Conservation (phyloP, 2,329 filamentous ascomycete species). For the Nemania serpens region DNA sequence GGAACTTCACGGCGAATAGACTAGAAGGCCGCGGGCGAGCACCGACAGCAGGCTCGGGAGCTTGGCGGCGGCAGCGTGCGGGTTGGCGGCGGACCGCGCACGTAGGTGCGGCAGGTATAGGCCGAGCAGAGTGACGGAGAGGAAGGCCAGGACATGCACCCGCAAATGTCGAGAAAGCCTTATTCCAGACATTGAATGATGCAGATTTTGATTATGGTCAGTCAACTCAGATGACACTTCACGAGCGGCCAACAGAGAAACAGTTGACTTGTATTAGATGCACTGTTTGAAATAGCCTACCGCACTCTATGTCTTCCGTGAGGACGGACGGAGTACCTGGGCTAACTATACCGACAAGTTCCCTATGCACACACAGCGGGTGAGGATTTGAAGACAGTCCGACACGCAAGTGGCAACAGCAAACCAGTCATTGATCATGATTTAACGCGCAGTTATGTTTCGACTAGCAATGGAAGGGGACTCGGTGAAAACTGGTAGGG, state of each 20-base stretch:
- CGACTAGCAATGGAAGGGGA: conserved; percentile 28
- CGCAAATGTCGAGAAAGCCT: conserved; percentile 19
- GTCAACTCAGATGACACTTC: conserved; percentile 10
- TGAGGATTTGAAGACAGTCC: conserved; percentile 18
- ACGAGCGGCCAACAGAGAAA: conserved; percentile 4
- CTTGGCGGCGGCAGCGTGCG: too few species aligned
- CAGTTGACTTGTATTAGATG: conserved; percentile 29
- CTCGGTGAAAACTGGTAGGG: conserved; percentile 23
- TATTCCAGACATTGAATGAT: conserved; percentile 19
- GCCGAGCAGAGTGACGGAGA: conserved; percentile 43
- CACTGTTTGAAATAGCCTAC: conserved; percentile 20
- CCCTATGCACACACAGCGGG: conserved; percentile 24
- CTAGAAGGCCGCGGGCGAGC: too few species aligned
- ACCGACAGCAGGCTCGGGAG: too few species aligned
- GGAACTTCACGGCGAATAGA: too few species aligned
- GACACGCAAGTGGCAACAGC: conserved; percentile 20
- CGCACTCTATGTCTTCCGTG: neutral
- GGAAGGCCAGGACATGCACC: conserved; percentile 21
- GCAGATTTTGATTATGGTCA: conserved; percentile 20
- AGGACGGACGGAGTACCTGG: neutral
- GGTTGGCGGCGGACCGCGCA: too few species aligned
- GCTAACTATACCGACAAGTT: conserved; percentile 19
- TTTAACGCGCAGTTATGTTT: conserved; percentile 18
- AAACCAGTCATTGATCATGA: conserved; percentile 24
- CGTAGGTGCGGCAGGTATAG: too few species aligned